A percentile compares a stretch with the other conserved stretches of the same genome.
Evolutionary conservation across 1,139 yeast genomes (phyloP).

Genomic region (Blastobotrys apis): DNA sequence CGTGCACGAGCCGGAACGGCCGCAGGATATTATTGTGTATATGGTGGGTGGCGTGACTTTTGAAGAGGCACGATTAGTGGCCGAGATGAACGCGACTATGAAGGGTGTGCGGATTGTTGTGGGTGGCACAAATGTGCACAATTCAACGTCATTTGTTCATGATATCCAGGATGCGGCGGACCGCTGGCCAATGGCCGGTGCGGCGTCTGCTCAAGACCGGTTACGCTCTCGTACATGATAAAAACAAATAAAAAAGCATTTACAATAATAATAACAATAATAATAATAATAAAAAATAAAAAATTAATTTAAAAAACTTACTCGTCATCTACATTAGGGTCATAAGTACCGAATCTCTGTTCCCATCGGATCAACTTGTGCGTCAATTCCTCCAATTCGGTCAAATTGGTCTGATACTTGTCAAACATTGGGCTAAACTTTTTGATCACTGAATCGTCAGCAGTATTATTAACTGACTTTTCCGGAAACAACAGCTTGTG

Average conservation of each 20-base stretch:
- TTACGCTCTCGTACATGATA: slow-evolving; percentile 6
- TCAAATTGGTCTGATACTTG: slow-evolving; percentile 55
- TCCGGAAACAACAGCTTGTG: slow-evolving; percentile 14
- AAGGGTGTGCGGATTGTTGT: slow-evolving; percentile 54
- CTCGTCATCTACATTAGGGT: slow-evolving; percentile 4
- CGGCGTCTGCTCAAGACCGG: slow-evolving; percentile 9
- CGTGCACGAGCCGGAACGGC: slow-evolving; percentile 33
- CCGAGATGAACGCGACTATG: slow-evolving; percentile 58
- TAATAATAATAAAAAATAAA: neutral
- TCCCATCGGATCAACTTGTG: slow-evolving; percentile 74
- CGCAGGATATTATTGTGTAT: slow-evolving; percentile 77
- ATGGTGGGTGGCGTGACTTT: slow-evolving; percentile 88
- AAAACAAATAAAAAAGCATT: neutral
- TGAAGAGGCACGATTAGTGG: slow-evolving; percentile 82
- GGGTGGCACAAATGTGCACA: slow-evolving; percentile 74
- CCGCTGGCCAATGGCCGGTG: slow-evolving; percentile 24
- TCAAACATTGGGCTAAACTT: slow-evolving; percentile 39
- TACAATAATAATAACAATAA: neutral
- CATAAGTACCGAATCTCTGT: slow-evolving; percentile 54
- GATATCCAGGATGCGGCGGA: slow-evolving; percentile 28
- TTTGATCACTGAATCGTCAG: slow-evolving; percentile 14
- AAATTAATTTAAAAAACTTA: neutral
- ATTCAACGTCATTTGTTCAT: slow-evolving; percentile 53
- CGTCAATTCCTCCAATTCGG: slow-evolving; percentile 65
- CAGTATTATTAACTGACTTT: slow-evolving; percentile 7